Conservation (phyloP, 176 grass and related monocot genomes). For the Hordeum marinum region DNA sequence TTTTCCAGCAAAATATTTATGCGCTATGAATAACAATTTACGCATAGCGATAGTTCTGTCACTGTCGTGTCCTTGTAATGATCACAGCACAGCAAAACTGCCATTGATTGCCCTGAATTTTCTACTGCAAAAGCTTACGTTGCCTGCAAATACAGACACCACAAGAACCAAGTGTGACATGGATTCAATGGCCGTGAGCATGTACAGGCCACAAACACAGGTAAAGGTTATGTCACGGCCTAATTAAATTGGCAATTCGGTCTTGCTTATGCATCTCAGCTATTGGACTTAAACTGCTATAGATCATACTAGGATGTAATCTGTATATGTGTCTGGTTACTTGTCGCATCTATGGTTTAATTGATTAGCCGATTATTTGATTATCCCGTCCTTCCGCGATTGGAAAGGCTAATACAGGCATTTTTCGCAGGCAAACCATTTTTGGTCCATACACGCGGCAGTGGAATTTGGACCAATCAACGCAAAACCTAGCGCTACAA, state of each 20-base stretch:
- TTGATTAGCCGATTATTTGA: conserved; percentile 9
- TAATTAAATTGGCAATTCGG: neutral
- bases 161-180: conserved; percentile 19
- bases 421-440: conserved; percentile 8
- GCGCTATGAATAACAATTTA: no score
- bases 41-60: neutral
- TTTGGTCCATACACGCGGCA: neutral
- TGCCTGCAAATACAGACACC: conserved; percentile 18
- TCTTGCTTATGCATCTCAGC: neutral
- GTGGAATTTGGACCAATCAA: conserved; percentile 11
- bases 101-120: neutral
- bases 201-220: neutral
- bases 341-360: conserved; percentile 11
- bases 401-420: conserved; percentile 33
- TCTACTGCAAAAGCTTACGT: neutral
- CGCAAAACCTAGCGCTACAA: neutral
- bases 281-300: conserved; percentile 6
- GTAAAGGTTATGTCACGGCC: neutral
- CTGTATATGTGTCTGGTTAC: neutral
- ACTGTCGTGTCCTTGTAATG: neutral
- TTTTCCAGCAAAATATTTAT: neutral
- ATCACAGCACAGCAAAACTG: neutral
- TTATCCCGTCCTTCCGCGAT: conserved; percentile 21
- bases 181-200: conserved; percentile 19
- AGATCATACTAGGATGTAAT: conserved; percentile 23